phyloP scores from a whole-genome alignment of 768 basidiomycete genomes.

The Pleurotus tuber-regium region DNA sequence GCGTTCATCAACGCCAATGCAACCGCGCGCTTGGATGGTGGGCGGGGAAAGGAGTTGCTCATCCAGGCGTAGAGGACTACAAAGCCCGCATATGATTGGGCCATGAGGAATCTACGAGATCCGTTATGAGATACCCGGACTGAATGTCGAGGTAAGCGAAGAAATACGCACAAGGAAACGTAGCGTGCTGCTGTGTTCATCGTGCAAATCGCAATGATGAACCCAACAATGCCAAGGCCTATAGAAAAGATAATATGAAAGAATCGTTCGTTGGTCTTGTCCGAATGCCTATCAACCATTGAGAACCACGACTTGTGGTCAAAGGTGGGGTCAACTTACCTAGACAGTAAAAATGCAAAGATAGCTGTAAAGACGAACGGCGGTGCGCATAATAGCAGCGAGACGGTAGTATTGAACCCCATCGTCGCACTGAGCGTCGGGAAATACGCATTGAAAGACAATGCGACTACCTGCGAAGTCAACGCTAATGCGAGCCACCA shows the following conservation, averaged over 20 bases:
- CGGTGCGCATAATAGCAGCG: constrained; percentile 76
- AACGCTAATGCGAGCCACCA: constrained; percentile 75
- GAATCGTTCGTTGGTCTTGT: constrained; percentile 72
- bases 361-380: constrained; percentile 72
- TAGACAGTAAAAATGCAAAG: constrained; percentile 50
- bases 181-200: constrained; percentile 71
- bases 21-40: constrained; percentile 80
- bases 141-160: not conserved
- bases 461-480: constrained; percentile 55
- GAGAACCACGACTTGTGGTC: constrained; percentile 3
- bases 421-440: constrained; percentile 74
- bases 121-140: too few species aligned
- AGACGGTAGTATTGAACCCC: constrained; percentile 59
- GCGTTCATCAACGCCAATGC: constrained; percentile 79
- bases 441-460: constrained; percentile 81
- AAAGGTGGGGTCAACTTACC: constrained; percentile 31
- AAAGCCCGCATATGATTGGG: constrained; percentile 73
- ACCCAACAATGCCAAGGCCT: constrained; percentile 66
- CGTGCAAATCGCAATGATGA: constrained; percentile 67
- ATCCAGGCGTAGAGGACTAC: constrained; percentile 56
- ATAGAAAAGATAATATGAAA: constrained; percentile 62
- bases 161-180: constrained; percentile 49
- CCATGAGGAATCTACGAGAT: constrained; percentile 63
- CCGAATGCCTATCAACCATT: constrained; percentile 58
- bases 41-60: constrained; percentile 59